These are phyloP conservation scores for Scheffersomyces amazonensis DNA, from an alignment of 805 yeast genomes.

Conservation along the genomic window DNA sequence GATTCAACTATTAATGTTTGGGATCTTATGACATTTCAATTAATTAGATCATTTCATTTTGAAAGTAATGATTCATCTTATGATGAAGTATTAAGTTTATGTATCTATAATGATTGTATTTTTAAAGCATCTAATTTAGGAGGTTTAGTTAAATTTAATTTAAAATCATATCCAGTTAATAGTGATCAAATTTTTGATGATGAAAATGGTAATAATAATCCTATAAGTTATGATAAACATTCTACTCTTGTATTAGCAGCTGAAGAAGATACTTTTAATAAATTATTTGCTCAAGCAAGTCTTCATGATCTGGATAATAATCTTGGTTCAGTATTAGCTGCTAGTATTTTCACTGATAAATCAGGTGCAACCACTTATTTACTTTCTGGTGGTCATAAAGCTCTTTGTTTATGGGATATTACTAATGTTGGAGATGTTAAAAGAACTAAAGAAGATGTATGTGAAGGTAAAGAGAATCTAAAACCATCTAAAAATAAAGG, in stretches of 20 bases:
- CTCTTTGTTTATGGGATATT: conserved; percentile 70
- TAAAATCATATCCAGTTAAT: conserved; percentile 13
- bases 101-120: conserved; percentile 53
- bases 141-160: conserved; percentile 27
- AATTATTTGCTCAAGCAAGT: neutral
- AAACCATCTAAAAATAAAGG: neutral
- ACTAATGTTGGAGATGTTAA: conserved; percentile 17
- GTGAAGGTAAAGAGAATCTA: neutral
- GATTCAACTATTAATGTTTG: conserved; percentile 76
- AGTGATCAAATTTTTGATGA: conserved; percentile 3
- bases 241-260: conserved; percentile 8
- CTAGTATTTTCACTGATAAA: conserved; percentile 1
- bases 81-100: conserved; percentile 52
- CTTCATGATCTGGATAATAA: neutral
- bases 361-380: conserved; percentile 38
- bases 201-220: conserved; percentile 5
- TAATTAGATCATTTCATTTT: conserved; percentile 44
- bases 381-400: conserved; percentile 70
- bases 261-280: conserved; percentile 1
- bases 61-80: conserved; percentile 7
- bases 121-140: conserved; percentile 59
- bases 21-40: conserved; percentile 82
- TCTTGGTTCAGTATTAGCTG: conserved; percentile 1
- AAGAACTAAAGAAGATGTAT: neutral
- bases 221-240: conserved; percentile 3